These are phyloP conservation scores for Erigeron canadensis DNA, from an alignment of 129 eudicot species.

Conservation along the genomic window DNA sequence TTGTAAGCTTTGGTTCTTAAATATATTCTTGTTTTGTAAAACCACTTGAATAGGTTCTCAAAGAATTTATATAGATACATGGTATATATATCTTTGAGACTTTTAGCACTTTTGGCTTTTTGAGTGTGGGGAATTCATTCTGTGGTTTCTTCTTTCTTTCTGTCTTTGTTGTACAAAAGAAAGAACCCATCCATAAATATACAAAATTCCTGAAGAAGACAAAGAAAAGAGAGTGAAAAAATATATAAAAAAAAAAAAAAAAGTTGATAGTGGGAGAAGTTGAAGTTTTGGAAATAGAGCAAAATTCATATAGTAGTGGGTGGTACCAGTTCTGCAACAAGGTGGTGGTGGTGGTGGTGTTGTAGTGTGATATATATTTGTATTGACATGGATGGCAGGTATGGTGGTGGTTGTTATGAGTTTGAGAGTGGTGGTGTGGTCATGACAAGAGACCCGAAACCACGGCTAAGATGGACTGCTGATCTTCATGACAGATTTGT, in stretches of 20 bases:
- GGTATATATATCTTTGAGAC: constrained; percentile 31
- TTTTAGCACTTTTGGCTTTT: constrained; percentile 38
- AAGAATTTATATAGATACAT: constrained; percentile 34
- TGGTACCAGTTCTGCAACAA: constrained; percentile 30
- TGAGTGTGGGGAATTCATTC: constrained; percentile 38
- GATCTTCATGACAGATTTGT: constrained; percentile 95
- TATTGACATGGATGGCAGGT: constrained; percentile 48
- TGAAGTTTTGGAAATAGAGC: constrained; percentile 30
- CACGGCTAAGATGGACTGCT: constrained; percentile 91
- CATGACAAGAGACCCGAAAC: constrained; percentile 95
- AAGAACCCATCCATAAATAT: constrained; percentile 42
- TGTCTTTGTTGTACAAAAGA: constrained; percentile 50
- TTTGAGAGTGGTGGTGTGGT: constrained; percentile 73
- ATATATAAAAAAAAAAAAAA: constrained; percentile 26
- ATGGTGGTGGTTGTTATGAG: constrained; percentile 41
- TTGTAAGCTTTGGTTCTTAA: constrained; percentile 28
- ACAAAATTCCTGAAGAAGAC: constrained; percentile 44
- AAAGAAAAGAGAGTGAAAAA: constrained; percentile 18
- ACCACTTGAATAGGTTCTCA: constrained; percentile 33
- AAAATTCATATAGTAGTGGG: constrained; percentile 18
- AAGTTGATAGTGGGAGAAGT: constrained; percentile 45
- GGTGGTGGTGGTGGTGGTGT: constrained; percentile 26
- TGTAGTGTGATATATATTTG: constrained; percentile 33
- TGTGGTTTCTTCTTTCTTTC: constrained; percentile 42
- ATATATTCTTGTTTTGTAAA: constrained; percentile 26